These are phyloP conservation scores for Cubamyces lactineus DNA, from an alignment of 768 basidiomycete species.

Conservation along the genomic window DNA sequence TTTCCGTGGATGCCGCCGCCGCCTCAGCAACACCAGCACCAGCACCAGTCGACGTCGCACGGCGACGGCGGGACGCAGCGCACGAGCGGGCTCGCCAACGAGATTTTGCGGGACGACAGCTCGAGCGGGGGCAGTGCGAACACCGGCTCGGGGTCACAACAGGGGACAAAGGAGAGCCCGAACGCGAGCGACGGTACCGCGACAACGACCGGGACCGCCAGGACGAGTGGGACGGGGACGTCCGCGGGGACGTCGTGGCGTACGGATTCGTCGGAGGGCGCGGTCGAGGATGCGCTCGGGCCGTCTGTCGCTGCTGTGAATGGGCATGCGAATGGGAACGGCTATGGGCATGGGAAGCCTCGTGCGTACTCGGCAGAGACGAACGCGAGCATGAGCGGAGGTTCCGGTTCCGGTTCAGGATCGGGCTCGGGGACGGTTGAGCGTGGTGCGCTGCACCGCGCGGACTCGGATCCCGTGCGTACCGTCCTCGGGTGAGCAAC, in stretches of 20 bases:
- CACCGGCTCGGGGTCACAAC: background rate
- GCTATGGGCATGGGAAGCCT: slow-evolving; percentile 16
- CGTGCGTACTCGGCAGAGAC: slow-evolving; percentile 25
- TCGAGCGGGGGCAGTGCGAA: slow-evolving; percentile 9
- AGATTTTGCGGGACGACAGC: slow-evolving; percentile 29
- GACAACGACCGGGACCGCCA: slow-evolving; percentile 11
- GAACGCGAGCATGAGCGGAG: slow-evolving; percentile 4
- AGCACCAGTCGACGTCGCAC: background rate
- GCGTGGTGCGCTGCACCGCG: slow-evolving; percentile 17
- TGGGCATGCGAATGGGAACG: slow-evolving; percentile 5
- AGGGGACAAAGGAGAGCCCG: slow-evolving; percentile 17
- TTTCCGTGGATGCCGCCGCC: slow-evolving; percentile 44
- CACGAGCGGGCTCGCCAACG: slow-evolving; percentile 35
- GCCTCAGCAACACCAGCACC: background rate
- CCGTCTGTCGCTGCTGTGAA: background rate
- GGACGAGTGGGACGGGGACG: too few relatives aligned
- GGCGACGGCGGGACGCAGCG: background rate
- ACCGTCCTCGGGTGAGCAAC: slow-evolving; percentile 7
- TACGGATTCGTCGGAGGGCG: slow-evolving; percentile 19
- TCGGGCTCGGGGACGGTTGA: background rate
- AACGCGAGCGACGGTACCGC: slow-evolving; percentile 19
- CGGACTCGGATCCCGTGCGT: slow-evolving; percentile 27
- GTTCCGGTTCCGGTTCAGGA: too few relatives aligned
- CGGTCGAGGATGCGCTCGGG: slow-evolving; percentile 5
- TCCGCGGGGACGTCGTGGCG: slow-evolving; percentile 31